Percentiles rank a stretch among this genome's conserved stretches.
These are phyloP conservation scores for Lactarius evosmus DNA, from an alignment of 768 basidiomycete species.

Conservation along the genomic window DNA sequence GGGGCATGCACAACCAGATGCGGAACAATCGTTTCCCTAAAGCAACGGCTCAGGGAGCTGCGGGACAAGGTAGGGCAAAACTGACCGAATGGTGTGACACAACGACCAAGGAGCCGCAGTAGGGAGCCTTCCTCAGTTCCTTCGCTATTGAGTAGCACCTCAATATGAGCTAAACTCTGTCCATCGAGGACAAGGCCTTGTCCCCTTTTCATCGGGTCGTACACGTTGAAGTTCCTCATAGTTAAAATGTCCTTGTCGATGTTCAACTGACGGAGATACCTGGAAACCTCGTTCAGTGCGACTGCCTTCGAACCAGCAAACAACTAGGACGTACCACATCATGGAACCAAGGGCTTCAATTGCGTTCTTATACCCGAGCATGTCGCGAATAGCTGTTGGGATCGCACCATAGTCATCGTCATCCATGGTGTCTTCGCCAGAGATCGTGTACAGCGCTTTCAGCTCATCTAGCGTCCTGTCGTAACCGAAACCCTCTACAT, in stretches of 20 bases:
- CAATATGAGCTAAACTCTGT: conserved; percentile 91
- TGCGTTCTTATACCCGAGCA: conserved; percentile 62
- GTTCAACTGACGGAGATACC: conserved; percentile 89
- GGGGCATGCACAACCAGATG: conserved; percentile 93
- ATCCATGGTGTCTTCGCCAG: conserved; percentile 44
- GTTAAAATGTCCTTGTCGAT: conserved; percentile 93
- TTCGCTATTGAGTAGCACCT: conserved; percentile 90
- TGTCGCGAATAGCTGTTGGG: conserved; percentile 71
- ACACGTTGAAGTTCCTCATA: conserved; percentile 97
- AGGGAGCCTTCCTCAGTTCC: conserved; percentile 91
- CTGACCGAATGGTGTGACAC: conserved; percentile 88
- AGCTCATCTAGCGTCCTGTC: conserved; percentile 68
- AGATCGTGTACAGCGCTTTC: conserved; percentile 56
- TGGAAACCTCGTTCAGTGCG: neutral
- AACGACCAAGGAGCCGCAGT: conserved; percentile 74
- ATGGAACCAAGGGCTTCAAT: conserved; percentile 88
- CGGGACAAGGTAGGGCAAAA: conserved; percentile 11
- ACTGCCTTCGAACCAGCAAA: neutral
- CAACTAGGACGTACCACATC: conserved; percentile 62
- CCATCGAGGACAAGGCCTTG: conserved; percentile 86
- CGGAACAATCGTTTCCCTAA: conserved; percentile 92
- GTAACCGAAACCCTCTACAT: conserved; percentile 79
- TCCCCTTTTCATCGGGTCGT: conserved; percentile 93
- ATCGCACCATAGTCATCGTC: conserved; percentile 45
- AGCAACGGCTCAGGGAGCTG: neutral